Evolutionary conservation across 768 basidiomycete genomes (phyloP).

Genomic region (Suillus subaureus): DNA sequence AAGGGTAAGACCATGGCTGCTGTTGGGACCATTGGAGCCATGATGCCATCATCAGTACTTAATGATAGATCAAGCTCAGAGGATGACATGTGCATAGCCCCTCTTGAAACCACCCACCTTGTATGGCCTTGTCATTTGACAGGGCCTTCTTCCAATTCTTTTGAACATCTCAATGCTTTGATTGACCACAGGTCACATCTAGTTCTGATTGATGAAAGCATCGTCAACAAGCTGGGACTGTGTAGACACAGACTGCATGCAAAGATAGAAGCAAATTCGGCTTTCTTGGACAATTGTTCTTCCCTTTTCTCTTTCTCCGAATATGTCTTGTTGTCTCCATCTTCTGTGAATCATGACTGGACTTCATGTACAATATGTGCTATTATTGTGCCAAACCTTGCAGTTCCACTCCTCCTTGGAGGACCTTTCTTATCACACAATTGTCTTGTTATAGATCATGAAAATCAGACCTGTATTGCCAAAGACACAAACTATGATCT

Average conservation of each 20-base stretch:
- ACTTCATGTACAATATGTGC: background rate
- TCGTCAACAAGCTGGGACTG: background rate
- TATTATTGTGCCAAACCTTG: background rate
- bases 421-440: background rate
- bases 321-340: background rate
- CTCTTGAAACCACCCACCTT: background rate
- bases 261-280: background rate
- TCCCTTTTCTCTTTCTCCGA: background rate
- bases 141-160: background rate
- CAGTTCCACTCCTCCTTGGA: background rate
- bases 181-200: background rate
- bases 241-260: background rate
- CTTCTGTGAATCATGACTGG: background rate
- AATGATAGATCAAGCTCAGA: background rate
- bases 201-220: background rate
- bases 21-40: background rate
- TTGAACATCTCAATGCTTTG: background rate
- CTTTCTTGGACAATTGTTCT: background rate
- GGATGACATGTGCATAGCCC: background rate
- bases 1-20: background rate
- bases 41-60: background rate
- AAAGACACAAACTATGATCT: conserved; percentile 14
- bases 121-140: background rate
- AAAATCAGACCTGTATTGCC: background rate
- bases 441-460: conserved; percentile 8